phyloP scores from a whole-genome alignment of 331 rosid genomes.

The Rosa hybrid region DNA sequence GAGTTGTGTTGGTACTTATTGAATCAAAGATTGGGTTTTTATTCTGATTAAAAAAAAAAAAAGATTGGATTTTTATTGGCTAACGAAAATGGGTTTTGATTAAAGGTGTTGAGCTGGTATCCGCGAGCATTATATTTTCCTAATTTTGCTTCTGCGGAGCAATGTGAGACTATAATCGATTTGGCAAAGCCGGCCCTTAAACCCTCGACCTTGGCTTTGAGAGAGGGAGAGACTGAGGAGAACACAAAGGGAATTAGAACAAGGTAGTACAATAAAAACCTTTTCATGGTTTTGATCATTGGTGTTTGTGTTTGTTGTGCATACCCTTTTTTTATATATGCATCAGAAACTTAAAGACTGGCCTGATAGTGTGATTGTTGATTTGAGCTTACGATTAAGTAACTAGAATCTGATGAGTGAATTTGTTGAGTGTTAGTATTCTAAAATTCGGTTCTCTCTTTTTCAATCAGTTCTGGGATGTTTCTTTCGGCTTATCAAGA shows the following conservation, averaged over 20 bases:
- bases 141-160: constrained; percentile 77
- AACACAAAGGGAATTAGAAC: constrained; percentile 69
- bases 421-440: not conserved
- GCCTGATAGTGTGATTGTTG: not conserved
- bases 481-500: constrained; percentile 73
- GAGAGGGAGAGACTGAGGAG: constrained; percentile 69
- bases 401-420: not conserved
- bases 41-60: too few relatives aligned
- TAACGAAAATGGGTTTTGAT: constrained; percentile 16
- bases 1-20: too few relatives aligned
- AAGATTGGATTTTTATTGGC: constrained; percentile 2
- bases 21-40: too few relatives aligned
- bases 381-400: not conserved
- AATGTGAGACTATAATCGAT: constrained; percentile 62
- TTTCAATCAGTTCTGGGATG: constrained; percentile 70
- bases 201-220: constrained; percentile 71
- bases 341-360: not conserved
- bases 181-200: constrained; percentile 52
- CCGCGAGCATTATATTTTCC: constrained; percentile 88
- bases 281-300: constrained; percentile 8
- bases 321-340: not conserved
- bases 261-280: constrained; percentile 49
- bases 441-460: not conserved
- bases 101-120: constrained; percentile 84
- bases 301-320: not conserved